Evolutionary conservation across 495 filamentous ascomycete species (phyloP).

Genomic region (Aspergillus sparsus): DNA sequence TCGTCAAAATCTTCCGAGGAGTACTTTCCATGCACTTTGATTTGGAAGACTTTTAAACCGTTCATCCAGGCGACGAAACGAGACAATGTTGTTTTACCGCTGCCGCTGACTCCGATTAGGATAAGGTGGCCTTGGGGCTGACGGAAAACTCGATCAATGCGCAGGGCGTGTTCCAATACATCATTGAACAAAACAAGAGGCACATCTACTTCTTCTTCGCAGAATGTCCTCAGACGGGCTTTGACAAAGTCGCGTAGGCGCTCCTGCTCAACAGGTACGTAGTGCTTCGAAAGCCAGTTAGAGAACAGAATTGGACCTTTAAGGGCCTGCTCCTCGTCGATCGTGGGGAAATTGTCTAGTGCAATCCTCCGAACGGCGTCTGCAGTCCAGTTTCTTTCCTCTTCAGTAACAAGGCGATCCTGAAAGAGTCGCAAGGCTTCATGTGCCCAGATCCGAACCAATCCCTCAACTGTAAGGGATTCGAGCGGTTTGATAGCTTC

Average conservation of each 20-base stretch:
- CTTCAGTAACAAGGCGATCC: constrained; percentile 89
- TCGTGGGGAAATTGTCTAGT: constrained; percentile 86
- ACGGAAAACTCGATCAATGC: constrained; percentile 97
- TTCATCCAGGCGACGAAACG: constrained; percentile 99
- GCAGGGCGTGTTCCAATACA: constrained; percentile 93
- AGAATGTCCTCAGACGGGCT: constrained; percentile 95
- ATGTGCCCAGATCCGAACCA: constrained; percentile 97
- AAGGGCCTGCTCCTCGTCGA: constrained; percentile 85
- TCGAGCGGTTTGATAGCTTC: constrained; percentile 94
- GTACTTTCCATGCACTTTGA: constrained; percentile 99
- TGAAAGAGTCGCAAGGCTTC: constrained; percentile 96
- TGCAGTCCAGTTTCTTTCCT: constrained; percentile 93
- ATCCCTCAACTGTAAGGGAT: constrained; percentile 79
- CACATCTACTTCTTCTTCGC: constrained; percentile 98
- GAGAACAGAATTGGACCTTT: constrained; percentile 94
- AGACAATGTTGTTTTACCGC: constrained; percentile 96
- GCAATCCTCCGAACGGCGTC: constrained; percentile 82
- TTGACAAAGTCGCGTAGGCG: constrained; percentile 95
- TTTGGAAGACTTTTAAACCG: constrained; percentile 96
- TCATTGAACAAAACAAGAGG: constrained; percentile 97
- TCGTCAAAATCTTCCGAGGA: constrained; percentile 99
- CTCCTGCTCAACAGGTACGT: constrained; percentile 93
- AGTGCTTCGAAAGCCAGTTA: constrained; percentile 99
- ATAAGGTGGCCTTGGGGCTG: constrained; percentile 98
- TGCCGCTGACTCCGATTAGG: constrained; percentile 95